These are phyloP conservation scores for Annulohypoxylon bovei DNA, from an alignment of 495 filamentous ascomycete species.

Conservation along the genomic window DNA sequence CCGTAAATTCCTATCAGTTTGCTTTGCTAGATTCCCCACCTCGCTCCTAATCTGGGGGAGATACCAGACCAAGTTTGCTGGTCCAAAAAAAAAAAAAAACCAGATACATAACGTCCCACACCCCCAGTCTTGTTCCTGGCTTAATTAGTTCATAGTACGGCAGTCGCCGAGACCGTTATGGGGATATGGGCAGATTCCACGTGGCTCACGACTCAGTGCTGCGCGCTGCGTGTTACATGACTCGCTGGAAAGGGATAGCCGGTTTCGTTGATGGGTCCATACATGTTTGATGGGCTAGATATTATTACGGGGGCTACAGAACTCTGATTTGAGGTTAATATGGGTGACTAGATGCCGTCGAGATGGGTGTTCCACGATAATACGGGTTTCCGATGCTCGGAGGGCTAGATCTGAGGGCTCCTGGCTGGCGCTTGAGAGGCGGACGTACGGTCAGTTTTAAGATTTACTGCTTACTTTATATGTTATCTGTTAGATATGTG, in stretches of 20 bases:
- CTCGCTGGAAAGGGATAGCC: background rate
- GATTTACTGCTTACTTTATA: no score
- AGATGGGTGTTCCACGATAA: background rate
- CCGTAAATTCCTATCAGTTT: background rate
- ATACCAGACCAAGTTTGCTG: background rate
- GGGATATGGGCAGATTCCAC: background rate
- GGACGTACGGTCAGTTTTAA: no score
- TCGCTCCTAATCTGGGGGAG: background rate
- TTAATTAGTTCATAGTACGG: background rate
- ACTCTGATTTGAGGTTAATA: background rate
- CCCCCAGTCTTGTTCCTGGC: background rate
- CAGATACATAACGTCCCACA: background rate
- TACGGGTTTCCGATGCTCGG: background rate
- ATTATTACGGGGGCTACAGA: background rate
- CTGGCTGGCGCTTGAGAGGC: no score
- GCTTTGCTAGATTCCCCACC: background rate
- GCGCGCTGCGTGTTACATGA: background rate
- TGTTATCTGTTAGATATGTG: no score
- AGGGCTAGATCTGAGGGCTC: background rate
- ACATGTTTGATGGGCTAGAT: background rate
- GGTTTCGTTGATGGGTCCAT: background rate
- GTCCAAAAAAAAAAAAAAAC: no score
- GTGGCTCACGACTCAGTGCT: background rate
- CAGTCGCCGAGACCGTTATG: background rate
- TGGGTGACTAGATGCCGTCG: background rate